A percentile compares a stretch with the other conserved stretches of the same genome.
These are phyloP conservation scores for Sergeia podlipaevii DNA, from an alignment of 208 protist species.

Conservation along the genomic window DNA sequence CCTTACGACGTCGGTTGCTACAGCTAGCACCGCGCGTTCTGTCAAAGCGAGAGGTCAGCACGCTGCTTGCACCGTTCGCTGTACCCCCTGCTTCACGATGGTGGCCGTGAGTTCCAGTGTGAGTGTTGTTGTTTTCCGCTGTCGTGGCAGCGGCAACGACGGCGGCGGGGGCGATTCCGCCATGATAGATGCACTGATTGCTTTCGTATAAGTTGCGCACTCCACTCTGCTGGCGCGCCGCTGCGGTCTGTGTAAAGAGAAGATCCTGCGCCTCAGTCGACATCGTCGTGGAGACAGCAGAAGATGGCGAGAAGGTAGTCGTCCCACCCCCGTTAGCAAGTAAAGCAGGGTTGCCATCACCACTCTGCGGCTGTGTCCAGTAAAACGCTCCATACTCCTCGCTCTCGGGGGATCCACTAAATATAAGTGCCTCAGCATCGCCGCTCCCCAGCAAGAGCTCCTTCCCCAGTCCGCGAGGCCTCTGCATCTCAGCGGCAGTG, in stretches of 20 bases:
- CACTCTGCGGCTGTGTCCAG: no score
- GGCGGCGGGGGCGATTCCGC: no score
- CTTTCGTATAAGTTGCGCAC: constrained; percentile 37
- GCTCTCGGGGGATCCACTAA: background rate
- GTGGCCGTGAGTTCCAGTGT: no score
- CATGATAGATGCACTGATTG: constrained; percentile 13
- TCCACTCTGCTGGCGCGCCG: constrained; percentile 4
- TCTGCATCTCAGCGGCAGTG: constrained; percentile 19
- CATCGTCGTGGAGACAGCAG: background rate
- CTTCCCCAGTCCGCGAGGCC: constrained; percentile 17
- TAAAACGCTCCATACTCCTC: constrained; percentile 4
- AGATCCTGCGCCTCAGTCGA: background rate
- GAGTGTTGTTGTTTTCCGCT: no score
- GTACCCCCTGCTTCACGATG: no score
- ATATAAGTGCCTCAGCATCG: constrained; percentile 5
- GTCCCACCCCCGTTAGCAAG: background rate
- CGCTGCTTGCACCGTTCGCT: no score
- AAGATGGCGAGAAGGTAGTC: background rate
- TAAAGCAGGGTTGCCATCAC: no score
- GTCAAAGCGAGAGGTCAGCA: no score
- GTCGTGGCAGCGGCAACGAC: no score
- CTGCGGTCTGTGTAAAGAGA: constrained; percentile 1
- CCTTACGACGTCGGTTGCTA: no score
- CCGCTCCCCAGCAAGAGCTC: constrained; percentile 20
- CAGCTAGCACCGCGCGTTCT: no score